Percentiles rank a stretch among this genome's conserved stretches.
Evolutionary conservation across 805 yeast species (phyloP).

Genomic region (Myxozyma neglecta): DNA sequence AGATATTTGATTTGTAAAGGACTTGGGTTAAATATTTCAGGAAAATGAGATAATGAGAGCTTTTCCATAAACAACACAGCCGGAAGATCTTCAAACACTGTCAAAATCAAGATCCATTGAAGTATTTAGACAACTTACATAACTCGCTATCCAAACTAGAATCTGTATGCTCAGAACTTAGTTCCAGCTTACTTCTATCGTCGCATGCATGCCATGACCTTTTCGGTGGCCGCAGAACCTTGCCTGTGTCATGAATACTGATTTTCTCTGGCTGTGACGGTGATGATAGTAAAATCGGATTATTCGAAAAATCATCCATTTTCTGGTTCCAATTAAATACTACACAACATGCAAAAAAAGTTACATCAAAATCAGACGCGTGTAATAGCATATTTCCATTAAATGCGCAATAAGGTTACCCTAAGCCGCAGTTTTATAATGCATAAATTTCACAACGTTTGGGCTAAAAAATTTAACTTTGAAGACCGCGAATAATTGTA

Average conservation of each 20-base stretch:
- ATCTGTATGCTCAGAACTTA: slow-evolving; percentile 19
- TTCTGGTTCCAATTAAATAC: neutral
- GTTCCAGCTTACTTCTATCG: slow-evolving; percentile 10
- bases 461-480: neutral
- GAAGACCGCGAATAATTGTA: no score
- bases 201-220: slow-evolving; percentile 21
- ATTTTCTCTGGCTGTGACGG: neutral
- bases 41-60: slow-evolving; percentile 16
- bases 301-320: neutral
- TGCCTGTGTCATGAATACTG: neutral
- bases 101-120: neutral
- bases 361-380: no score
- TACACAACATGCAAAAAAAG: neutral
- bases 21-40: slow-evolving; percentile 20
- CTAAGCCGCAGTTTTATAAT: neutral
- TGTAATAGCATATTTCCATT: neutral
- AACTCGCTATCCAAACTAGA: slow-evolving; percentile 22
- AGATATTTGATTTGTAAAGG: slow-evolving; percentile 16
- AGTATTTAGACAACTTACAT: no score
- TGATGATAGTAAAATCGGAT: neutral
- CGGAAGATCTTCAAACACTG: slow-evolving; percentile 5
- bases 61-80: slow-evolving; percentile 22
- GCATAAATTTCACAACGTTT: neutral
- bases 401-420: neutral
- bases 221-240: neutral